Base-by-base conservation (phyloP, 2,329 filamentous ascomycete genomes). In the Aspergillus niger region DNA sequence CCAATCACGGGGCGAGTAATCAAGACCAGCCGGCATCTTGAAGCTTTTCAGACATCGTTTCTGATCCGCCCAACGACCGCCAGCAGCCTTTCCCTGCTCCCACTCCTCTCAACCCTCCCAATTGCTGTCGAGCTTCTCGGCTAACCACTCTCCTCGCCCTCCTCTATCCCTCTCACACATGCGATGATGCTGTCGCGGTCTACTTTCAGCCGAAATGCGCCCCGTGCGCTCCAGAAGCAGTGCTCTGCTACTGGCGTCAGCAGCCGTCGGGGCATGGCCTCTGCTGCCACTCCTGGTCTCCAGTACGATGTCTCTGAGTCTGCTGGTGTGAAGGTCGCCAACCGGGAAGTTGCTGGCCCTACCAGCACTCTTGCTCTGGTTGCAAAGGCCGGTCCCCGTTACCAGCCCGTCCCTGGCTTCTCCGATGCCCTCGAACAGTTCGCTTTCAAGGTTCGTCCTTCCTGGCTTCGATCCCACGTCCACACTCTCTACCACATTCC, bases 321-420 rank as follows among this genome's bases (percentile, higher is more conserved):
- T 78, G 86, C 88, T 77, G 94, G 94, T 74, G 83, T 98, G 81
- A 97, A 97, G 85, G 86, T 96, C 72, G 93, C 94, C 75, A 91
- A 91, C 82, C 89, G 94, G 83, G 93, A 98, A 79, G 85, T 91
- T 73, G 86, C 91, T 65, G 91, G 92, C 65, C 91, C 92, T 68
- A 96, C 94, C 64, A 92, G 93, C 64, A 96, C 92, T 74, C 85
- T 99, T 68, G 92, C 93, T 59, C 80, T 99, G 67, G 91, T 99
- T 76, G 88, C 93, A 69, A 97, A 96, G 85, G 95, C 92, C 65
- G 95, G 95, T 74, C 96, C 94, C 66, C 86, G 95, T 79, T 98
- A 94, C 80, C 89, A 99, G 83, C 86, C 91, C 66, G 85, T 91
- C 69, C 95, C 95, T 65, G 95, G 95, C 67, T 85, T 97, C 78